phyloP scores from a whole-genome alignment of 805 yeast species.

The Ogataea methanolica region DNA sequence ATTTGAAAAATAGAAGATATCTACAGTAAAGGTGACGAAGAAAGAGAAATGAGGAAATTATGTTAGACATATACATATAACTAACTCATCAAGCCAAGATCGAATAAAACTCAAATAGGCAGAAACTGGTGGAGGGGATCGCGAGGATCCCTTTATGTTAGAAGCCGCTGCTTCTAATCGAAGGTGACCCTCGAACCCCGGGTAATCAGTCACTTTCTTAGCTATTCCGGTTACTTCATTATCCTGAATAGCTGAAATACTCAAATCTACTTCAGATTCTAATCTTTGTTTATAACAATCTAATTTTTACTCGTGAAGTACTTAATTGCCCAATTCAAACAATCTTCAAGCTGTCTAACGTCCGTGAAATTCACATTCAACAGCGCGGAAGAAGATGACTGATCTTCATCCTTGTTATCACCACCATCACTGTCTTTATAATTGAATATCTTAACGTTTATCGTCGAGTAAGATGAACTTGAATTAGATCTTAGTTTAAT shows the following conservation, averaged over 20 bases:
- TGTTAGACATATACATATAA: background rate
- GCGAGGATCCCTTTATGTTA: no score
- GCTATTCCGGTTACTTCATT: background rate
- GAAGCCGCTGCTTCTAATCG: no score
- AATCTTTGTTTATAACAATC: background rate
- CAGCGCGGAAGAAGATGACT: constrained; percentile 22
- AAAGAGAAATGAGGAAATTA: background rate
- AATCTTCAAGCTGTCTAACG: constrained; percentile 47
- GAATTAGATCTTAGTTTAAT: constrained; percentile 10
- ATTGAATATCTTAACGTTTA: constrained; percentile 8
- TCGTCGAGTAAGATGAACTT: constrained; percentile 14
- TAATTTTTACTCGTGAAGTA: constrained; percentile 7
- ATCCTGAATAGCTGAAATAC: no score
- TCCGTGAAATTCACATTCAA: constrained; percentile 47
- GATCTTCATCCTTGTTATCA: constrained; percentile 13
- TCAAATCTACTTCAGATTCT: no score
- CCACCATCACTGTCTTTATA: constrained; percentile 8
- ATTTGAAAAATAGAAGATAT: no score
- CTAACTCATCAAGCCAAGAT: no score
- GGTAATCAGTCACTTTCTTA: no score
- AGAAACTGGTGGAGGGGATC: no score
- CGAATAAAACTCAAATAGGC: no score
- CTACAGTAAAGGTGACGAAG: no score
- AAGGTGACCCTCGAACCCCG: no score
- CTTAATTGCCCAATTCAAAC: constrained; percentile 49